A percentile compares a stretch with the other conserved stretches of the same genome.
Evolutionary conservation across 1,284 basidiomycete genomes (phyloP).

Genomic region (Malassezia dermatis): DNA sequence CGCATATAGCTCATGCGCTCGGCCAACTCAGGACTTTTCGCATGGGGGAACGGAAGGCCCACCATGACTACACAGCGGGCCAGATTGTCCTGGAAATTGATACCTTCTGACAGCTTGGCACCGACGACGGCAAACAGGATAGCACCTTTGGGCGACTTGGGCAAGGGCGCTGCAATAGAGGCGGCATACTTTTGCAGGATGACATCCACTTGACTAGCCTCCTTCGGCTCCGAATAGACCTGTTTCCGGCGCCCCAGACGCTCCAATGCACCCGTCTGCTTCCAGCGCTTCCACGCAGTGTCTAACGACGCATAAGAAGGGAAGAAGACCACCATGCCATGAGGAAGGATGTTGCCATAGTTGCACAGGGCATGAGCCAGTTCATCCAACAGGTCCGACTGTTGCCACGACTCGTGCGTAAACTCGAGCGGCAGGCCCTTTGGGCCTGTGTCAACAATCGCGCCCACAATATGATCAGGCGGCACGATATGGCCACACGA

Average conservation of each 20-base stretch:
- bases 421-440: conserved; percentile 67
- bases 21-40: conserved; percentile 74
- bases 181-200: conserved; percentile 66
- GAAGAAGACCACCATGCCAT: conserved; percentile 84
- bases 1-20: conserved; percentile 63
- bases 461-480: conserved; percentile 62
- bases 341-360: conserved; percentile 65
- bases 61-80: conserved; percentile 75
- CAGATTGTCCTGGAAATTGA: conserved; percentile 77
- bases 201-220: conserved; percentile 63
- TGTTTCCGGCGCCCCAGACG: conserved; percentile 47
- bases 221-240: conserved; percentile 82
- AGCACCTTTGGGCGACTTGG: conserved; percentile 26
- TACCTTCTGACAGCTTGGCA: conserved; percentile 89
- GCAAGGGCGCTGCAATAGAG: conserved; percentile 51
- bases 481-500: conserved; percentile 92
- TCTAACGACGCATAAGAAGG: conserved; percentile 82
- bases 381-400: conserved; percentile 65
- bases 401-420: conserved; percentile 65
- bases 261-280: conserved; percentile 48
- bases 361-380: conserved; percentile 74
- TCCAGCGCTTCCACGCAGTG: conserved; percentile 61
- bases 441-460: conserved; percentile 70
- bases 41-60: conserved; percentile 86
- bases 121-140: conserved; percentile 74